Conservation (phyloP, 169 alveolate genomes). For the Plasmodium gaboni region DNA sequence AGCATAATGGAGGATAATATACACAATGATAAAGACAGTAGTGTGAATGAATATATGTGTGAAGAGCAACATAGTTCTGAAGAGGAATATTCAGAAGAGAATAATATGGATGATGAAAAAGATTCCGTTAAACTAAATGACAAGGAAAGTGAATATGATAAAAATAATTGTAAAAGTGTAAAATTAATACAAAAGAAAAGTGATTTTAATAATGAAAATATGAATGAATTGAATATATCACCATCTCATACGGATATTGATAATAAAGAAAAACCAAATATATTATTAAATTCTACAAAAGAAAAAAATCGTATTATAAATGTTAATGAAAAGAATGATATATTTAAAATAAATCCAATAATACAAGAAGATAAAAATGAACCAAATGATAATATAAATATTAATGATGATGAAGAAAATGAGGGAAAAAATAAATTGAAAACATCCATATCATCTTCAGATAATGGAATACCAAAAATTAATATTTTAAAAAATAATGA, state of each 20-base stretch:
- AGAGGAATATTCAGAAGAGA: not conserved
- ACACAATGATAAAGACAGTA: not conserved
- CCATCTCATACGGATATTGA: no score
- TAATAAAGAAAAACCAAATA: no score
- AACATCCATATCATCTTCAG: slow-evolving; percentile 52
- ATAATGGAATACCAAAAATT: slow-evolving; percentile 67
- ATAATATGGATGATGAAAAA: not conserved
- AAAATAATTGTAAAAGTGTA: not conserved
- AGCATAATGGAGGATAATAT: not conserved
- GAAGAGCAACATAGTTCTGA: not conserved
- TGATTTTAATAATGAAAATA: no score
- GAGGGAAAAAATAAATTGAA: slow-evolving; percentile 14
- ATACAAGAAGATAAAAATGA: not conserved
- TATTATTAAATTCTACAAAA: no score
- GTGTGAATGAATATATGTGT: not conserved
- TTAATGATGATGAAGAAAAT: slow-evolving; percentile 1
- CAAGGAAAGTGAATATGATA: not conserved
- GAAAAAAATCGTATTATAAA: no score
- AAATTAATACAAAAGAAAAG: no score
- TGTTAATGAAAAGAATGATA: no score
- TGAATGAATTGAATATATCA: no score
- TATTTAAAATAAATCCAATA: no score
- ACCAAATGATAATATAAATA: not conserved
- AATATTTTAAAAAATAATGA: slow-evolving; percentile 61
- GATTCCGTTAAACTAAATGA: not conserved